Evolutionary conservation across 1,284 basidiomycete species (phyloP), one percentile per base, ranked within the genome.

Genomic region (Cronartium quercuum): DNA sequence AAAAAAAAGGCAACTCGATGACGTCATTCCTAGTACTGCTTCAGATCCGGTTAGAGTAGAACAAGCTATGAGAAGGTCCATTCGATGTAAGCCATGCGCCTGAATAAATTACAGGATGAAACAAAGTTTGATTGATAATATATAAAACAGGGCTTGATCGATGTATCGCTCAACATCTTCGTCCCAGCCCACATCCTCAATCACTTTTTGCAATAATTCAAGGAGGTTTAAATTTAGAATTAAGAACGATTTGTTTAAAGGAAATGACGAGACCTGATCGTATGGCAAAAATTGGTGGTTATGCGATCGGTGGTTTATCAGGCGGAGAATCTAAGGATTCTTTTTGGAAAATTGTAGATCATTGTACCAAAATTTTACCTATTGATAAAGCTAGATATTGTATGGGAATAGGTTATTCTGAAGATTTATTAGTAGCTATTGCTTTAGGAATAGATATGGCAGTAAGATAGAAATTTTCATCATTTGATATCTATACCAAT

Each of bases 201-300:
- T 92, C 91, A 79, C 83, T 93, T 1, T 93, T 93, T 79, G 91
- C 91, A 0, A 93, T 93, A 69, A 87, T 93, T 10, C 91, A 93
- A 82, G 91, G 91, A 35, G 91, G 91, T 1, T 84, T 93, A 12
- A 87, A 91, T 77, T 83, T 84, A 37, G 80, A 81, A 0, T 85
- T 93, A 42, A 86, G 91, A 58, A 87, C 90, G 78, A 84, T 85
- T 76, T 93, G 91, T 80, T 80, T 92, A 3, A 86, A 88, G 69
- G 89, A 89, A 76, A 93, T 93, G 91, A 83, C 91, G 44, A 85
- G 87, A 15, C 76, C 76, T 2, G 44, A 67, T 75, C 84, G 91
- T 38, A 88, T 86, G 78, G 85, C 88, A 76, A 82, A 83, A 29
- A 87, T 93, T 13, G 87, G 90, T 15, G 91, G 91, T 0, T 93